Base-by-base conservation (phyloP, 495 filamentous ascomycete species). In the Daldinia concentrica region DNA sequence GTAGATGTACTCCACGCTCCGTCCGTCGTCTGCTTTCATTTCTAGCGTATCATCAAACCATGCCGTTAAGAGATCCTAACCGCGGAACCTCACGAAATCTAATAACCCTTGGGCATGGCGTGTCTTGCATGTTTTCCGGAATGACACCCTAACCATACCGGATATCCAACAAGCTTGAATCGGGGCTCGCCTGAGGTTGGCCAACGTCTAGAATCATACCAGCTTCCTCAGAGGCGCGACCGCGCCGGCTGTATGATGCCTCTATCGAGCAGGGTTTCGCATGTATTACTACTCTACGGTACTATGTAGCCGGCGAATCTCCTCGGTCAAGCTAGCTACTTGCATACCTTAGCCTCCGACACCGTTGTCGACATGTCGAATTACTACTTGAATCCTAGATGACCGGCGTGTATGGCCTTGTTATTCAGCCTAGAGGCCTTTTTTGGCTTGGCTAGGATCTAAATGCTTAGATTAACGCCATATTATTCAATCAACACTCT, bases 71-170 rank as follows among this genome's bases (percentile, higher is more conserved):
- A 62, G 52, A 43, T 15, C 52, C 62, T 45, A 73, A 66, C 65
- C 71, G 54, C 62, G 45, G 66, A 73, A 68, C 54, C 52, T 59
- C 34, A 50, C 58, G 64, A 69, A 48, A 65, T 73, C 66, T 73
- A 66, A 73, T 62, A 30, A 56, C n/a, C 43, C 62, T 66, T 73
- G 45, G 58, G 62, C 58, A 69, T 69, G 58, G 62, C 48, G 58
- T 62, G 66, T 59, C 62, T 73, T 73, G 71, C 66, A 73, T 73
- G 62, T 45, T 56, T 24, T 14, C 66, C 71, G 71, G 71, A 73
- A 73, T 73, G 66, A 63, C 58, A 73, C 71, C 66, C 62, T 73
- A 58, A 59, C n/a, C 37, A 68, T 73, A 64, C 71, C 71, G 71
- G 71, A 61, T 73, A 62, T 66, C 71, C 62, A 69, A 69, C 66